Base-by-base conservation (phyloP, 2,329 filamentous ascomycete genomes). In the Botrytis squamosa region DNA sequence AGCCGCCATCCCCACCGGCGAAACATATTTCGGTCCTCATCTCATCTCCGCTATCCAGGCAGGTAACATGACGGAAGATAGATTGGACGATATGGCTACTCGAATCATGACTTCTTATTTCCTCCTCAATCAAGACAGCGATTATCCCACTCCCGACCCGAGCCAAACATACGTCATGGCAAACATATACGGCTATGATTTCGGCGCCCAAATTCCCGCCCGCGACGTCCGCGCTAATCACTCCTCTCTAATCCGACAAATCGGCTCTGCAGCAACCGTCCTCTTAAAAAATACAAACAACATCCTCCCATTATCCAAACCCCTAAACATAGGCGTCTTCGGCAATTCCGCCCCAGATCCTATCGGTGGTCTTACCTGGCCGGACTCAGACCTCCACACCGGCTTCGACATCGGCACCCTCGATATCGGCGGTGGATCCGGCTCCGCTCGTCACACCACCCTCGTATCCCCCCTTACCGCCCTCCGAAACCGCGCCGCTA, bases 191-290 rank as follows among this genome's bases (percentile, higher is more conserved):
- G 84, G 84, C 85, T 14, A 83, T 85, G 29, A 29, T 22, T 16
- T 22, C 6, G 55, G 40, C 9, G 12, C 40, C 2, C 22, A 64
- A 7, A 22, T 49, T 40, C 52, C 71, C 46, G 64, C 65, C 57
- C 88, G 97, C 40, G 90, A 97, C 78, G 95, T 96, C 22, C 92
- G 90, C 70, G 86, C 82, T 55, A 62, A 81, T 72, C 78, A 84
- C 77, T 72, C 74, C 40, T 22, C 76, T 59, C 33, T 81, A 73
- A 78, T 83, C 78, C 73, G 82, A 73, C 74, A 81, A 75, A 82
- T 92, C 40, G 86, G 87, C 20, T 84, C 88, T 74, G 86, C 90
- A 76, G 85, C 86, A 16, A 88, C 88, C 71, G 89, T 91, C 1
- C 84, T 91, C 0, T 84, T 91, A 38, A 91, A 91, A 80, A 91